Percentiles rank a stretch among this genome's conserved stretches.
These are phyloP conservation scores for Erodium trifolium DNA, from an alignment of 441 rosid genomes.

Conservation along the genomic window DNA sequence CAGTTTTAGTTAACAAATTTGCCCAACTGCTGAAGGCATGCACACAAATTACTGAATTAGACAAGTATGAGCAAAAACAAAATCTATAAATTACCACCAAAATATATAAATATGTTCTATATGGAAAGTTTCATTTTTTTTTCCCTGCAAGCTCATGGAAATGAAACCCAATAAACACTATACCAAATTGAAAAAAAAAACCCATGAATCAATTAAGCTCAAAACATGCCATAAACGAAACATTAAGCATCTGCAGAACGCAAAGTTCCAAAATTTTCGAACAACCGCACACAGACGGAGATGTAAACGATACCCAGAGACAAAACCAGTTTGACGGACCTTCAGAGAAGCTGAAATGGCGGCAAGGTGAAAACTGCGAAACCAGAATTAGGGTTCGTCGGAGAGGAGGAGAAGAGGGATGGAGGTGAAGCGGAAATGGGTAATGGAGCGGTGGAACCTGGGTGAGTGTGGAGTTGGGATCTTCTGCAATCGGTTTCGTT, in stretches of 20 bases:
- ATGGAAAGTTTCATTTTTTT: not conserved
- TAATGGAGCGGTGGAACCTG: not conserved
- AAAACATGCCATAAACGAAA: not conserved
- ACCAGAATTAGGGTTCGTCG: not conserved
- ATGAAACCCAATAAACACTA: slow-evolving; percentile 1
- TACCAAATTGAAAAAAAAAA: not conserved
- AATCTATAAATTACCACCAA: not conserved
- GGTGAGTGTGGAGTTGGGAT: not conserved
- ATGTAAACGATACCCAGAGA: not conserved
- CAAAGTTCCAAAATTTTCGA: not conserved
- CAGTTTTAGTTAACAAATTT: not conserved
- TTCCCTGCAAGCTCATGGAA: not conserved
- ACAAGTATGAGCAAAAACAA: not conserved
- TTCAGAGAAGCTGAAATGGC: slow-evolving; percentile 4
- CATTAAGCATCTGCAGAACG: not conserved
- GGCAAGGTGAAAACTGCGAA: not conserved
- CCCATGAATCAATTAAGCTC: not conserved
- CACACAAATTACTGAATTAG: not conserved
- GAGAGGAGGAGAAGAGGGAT: not conserved
- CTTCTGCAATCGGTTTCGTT: not conserved
- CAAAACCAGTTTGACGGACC: not conserved
- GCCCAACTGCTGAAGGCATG: not conserved
- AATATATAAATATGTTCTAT: not conserved
- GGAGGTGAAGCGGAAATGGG: not conserved
- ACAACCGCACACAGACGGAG: not conserved